Conservation (phyloP, 192 early-diverging fungal species). For the Backusella macrospora region DNA sequence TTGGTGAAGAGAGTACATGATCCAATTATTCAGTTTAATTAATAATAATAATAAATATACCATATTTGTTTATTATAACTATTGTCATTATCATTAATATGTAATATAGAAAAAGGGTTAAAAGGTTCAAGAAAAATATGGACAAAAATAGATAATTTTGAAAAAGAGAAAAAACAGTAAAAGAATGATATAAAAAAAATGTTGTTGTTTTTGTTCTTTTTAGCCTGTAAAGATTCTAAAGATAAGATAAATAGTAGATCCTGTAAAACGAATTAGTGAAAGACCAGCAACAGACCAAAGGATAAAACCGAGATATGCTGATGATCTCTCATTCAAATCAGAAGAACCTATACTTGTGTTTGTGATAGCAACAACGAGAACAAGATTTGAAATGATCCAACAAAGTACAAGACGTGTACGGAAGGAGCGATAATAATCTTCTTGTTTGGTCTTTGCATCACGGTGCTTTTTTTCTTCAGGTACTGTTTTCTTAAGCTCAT, state of each 20-base stretch:
- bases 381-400: slow-evolving; percentile 79
- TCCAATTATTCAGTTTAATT: too few relatives aligned
- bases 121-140: background rate
- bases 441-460: slow-evolving; percentile 68
- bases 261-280: slow-evolving; percentile 68
- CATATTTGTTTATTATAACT: background rate
- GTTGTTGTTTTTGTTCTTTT: background rate
- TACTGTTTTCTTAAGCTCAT: slow-evolving; percentile 52
- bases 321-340: slow-evolving; percentile 38
- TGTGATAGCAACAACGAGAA: slow-evolving; percentile 68
- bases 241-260: slow-evolving; percentile 67
- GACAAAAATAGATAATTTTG: background rate
- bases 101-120: too few relatives aligned
- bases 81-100: too few relatives aligned
- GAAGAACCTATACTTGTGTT: slow-evolving; percentile 42
- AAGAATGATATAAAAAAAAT: background rate
- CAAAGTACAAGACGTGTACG: slow-evolving; percentile 74
- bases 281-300: slow-evolving; percentile 77
- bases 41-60: too few relatives aligned
- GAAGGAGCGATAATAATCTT: slow-evolving; percentile 86
- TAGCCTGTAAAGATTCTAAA: slow-evolving; percentile 57
- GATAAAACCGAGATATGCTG: slow-evolving; percentile 61
- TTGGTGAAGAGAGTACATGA: slow-evolving; percentile 31
- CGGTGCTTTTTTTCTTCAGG: slow-evolving; percentile 55
- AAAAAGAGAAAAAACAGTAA: background rate